A percentile compares a stretch with the other conserved stretches of the same genome.
phyloP scores from a whole-genome alignment of 202 grass and related monocot species.

The Cymbopogon flexuosus region DNA sequence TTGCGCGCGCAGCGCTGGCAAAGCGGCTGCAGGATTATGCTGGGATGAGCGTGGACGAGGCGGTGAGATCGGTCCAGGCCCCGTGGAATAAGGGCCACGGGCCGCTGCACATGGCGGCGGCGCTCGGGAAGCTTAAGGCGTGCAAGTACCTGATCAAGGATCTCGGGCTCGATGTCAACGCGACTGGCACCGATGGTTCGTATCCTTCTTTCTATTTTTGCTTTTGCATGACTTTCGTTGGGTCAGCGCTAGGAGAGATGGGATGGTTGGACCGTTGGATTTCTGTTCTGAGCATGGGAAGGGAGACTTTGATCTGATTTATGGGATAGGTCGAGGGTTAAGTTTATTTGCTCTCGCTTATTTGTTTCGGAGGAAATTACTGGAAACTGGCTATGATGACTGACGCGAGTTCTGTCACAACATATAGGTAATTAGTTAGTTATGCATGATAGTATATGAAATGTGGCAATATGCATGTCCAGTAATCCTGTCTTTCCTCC shows the following conservation, averaged over 20 bases:
- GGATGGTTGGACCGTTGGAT: not conserved
- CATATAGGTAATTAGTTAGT: not conserved
- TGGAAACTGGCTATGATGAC: not conserved
- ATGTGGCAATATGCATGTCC: not conserved
- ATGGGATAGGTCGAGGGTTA: not conserved
- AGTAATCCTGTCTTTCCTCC: not conserved
- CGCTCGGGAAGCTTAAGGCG: not conserved
- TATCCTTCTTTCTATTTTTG: not conserved
- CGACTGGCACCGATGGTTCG: not conserved
- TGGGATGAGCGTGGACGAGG: not conserved
- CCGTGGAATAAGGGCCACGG: not conserved
- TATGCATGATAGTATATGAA: not conserved
- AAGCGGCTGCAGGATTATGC: not conserved
- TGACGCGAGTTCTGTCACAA: not conserved
- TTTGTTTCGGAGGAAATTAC: constrained; percentile 1
- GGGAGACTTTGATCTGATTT: not conserved
- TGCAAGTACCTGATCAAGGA: not conserved
- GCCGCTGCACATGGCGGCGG: constrained; percentile 13
- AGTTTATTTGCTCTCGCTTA: not conserved
- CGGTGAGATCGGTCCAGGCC: not conserved
- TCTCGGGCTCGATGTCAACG: not conserved
- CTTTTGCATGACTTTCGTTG: not conserved
- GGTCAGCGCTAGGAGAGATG: not conserved
- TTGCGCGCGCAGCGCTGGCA: not conserved
- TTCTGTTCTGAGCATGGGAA: not conserved